Evolutionary conservation across 345 rosid genomes (phyloP).

Genomic region (Excoecaria agallocha): DNA sequence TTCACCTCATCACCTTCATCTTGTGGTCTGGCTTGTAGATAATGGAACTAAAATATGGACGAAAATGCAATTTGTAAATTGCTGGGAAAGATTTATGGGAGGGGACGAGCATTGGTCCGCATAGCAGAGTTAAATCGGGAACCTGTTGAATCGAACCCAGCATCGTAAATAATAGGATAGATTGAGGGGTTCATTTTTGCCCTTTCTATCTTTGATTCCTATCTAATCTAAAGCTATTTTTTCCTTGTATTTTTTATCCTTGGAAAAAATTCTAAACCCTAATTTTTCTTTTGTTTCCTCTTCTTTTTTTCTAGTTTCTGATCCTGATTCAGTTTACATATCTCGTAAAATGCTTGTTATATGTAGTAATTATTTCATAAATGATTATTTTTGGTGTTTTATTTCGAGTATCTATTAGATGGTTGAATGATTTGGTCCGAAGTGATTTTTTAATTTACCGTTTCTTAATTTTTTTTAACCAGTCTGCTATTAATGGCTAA

Average conservation of each 20-base stretch:
- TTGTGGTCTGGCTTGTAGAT: too few species aligned
- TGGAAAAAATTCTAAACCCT: slow-evolving; percentile 26
- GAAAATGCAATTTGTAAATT: too few species aligned
- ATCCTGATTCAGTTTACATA: slow-evolving; percentile 12
- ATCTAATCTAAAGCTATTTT: slow-evolving; percentile 41
- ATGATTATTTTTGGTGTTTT: slow-evolving; percentile 19
- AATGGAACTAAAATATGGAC: too few species aligned
- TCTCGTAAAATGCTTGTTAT: neutral
- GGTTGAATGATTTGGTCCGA: slow-evolving; percentile 42
- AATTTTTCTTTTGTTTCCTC: slow-evolving; percentile 13
- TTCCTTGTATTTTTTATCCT: too few species aligned
- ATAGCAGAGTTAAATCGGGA: too few species aligned
- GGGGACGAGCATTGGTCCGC: too few species aligned
- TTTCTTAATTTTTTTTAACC: neutral
- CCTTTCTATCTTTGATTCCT: slow-evolving; percentile 28
- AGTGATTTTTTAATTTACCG: neutral
- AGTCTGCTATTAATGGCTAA: slow-evolving; percentile 14
- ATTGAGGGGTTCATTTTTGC: slow-evolving; percentile 20
- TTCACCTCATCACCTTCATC: too few species aligned
- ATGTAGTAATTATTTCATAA: slow-evolving; percentile 12
- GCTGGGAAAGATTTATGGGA: too few species aligned
- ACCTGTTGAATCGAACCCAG: too few species aligned
- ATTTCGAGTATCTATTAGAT: slow-evolving; percentile 13
- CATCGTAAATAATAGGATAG: too few species aligned
- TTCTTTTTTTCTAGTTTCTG: slow-evolving; percentile 3